Evolutionary conservation across 306 rosid species (phyloP), one percentile per base, ranked within the genome.

Genomic region (Acacia acuminata): DNA sequence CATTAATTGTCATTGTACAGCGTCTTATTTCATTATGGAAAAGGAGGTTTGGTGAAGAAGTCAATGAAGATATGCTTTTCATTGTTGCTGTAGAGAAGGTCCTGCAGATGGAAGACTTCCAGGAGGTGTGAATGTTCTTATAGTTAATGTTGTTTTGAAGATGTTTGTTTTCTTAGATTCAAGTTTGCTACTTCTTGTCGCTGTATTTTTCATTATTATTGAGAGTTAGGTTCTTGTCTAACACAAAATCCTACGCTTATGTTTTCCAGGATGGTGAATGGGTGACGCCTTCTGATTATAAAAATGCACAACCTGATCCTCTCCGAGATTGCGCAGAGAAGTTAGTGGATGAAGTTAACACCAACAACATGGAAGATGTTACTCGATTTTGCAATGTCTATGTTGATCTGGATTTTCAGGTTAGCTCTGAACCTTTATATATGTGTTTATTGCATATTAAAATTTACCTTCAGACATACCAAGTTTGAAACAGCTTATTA

Each of bases 41-140:
- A 87, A 92, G 87, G 88, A 93, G 91, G 88, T 95, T 89, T 84
- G 97, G 89, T 73, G 99, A 93, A 89, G 91, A 92, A 22, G 87
- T 90, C 79, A 84, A 92, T 77, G 92, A 93, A 85, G 92, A 92
- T 78, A 86, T 87, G 42, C 44, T 95, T 77, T 88, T 89, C 83
- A 69, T 82, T 82, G 90, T 95, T 85, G 44, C 76, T 34, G 94
- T 95, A 73, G 97, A 95, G 71, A 81, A 88, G 43, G 88, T 95
- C 53, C 92, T 93, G 75, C 98, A 95, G 78, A 87, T 92, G 87
- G 98, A 92, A 84, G 96, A 93, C 82, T 90, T 93, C 71, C 86
- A 90, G 83, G 97, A 94, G 97, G 98, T 94, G 76, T 45, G 82
- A 9, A 15, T 16, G 70, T 22, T 73, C 5, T 73, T 80, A 10